Evolutionary conservation across 1,284 basidiomycete species (phyloP).

Genomic region (Cerioporus squamosus): DNA sequence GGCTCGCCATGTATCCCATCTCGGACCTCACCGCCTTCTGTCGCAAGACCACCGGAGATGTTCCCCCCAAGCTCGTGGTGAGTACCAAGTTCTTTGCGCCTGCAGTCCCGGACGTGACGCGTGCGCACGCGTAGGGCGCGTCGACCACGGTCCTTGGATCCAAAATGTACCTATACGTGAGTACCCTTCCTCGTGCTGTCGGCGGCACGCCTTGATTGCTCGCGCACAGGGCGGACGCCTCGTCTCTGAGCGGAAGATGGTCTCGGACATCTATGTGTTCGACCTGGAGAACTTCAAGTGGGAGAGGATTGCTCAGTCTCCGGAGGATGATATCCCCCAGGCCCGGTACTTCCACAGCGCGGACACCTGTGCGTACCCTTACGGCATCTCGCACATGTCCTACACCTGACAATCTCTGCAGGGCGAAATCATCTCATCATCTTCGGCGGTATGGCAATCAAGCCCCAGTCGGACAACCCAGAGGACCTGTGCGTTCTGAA

Average conservation of each 20-base stretch:
- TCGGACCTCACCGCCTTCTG: slow-evolving; percentile 88
- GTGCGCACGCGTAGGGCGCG: slow-evolving; percentile 59
- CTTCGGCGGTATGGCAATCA: slow-evolving; percentile 92
- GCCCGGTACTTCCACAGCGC: slow-evolving; percentile 92
- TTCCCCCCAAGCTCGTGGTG: slow-evolving; percentile 88
- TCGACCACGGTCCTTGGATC: slow-evolving; percentile 85
- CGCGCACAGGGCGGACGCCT: slow-evolving; percentile 76
- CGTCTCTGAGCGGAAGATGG: slow-evolving; percentile 86
- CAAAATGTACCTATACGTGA: slow-evolving; percentile 85
- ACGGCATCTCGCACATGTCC: not conserved
- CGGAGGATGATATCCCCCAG: slow-evolving; percentile 71
- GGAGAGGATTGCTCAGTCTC: slow-evolving; percentile 68
- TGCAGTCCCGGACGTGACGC: slow-evolving; percentile 6
- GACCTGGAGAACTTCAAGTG: slow-evolving; percentile 81
- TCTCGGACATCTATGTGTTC: slow-evolving; percentile 87
- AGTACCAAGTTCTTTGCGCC: slow-evolving; percentile 35
- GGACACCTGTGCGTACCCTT: slow-evolving; percentile 73
- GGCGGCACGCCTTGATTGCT: slow-evolving; percentile 21
- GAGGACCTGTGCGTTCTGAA: slow-evolving; percentile 83
- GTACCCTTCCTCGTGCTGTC: slow-evolving; percentile 31
- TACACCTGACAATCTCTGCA: slow-evolving; percentile 36
- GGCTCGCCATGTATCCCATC: slow-evolving; percentile 68
- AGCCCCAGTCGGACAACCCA: slow-evolving; percentile 63
- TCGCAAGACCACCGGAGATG: slow-evolving; percentile 82
- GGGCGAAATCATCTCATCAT: slow-evolving; percentile 89